phyloP scores from a whole-genome alignment of 1,284 basidiomycete species.

The Moesziomyces sp. region DNA sequence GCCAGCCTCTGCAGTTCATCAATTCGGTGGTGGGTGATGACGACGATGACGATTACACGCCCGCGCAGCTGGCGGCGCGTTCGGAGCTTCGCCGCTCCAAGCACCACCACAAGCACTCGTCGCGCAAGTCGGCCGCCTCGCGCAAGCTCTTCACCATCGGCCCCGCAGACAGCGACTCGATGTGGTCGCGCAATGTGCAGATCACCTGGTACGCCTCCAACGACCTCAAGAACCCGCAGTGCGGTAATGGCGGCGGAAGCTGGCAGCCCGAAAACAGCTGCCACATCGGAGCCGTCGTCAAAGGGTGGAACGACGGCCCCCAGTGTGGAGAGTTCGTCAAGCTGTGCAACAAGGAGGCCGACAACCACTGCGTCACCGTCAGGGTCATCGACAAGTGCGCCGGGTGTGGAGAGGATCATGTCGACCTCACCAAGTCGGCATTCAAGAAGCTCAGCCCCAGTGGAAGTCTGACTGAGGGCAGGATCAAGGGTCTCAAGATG shows the following conservation, averaged over 20 bases:
- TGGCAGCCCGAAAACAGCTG: constrained; percentile 59
- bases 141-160: constrained; percentile 38
- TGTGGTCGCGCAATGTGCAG: constrained; percentile 39
- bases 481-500: constrained; percentile 55
- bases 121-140: constrained; percentile 7
- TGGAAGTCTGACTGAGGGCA: constrained; percentile 55
- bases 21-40: constrained; percentile 56
- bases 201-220: constrained; percentile 64
- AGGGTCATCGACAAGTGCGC: constrained; percentile 65
- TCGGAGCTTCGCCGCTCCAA: constrained; percentile 36
- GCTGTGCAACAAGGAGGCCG: constrained; percentile 56
- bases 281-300: constrained; percentile 62
- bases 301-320: constrained; percentile 50
- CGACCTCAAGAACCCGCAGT: constrained; percentile 61
- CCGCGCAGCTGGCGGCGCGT: constrained; percentile 37
- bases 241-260: constrained; percentile 52
- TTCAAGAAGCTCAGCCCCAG: constrained; percentile 59
- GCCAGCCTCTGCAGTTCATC: constrained; percentile 48
- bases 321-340: constrained; percentile 65
- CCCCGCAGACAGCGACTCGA: constrained; percentile 18
- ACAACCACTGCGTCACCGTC: constrained; percentile 49
- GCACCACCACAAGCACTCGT: constrained; percentile 42
- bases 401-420: constrained; percentile 53
- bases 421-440: constrained; percentile 63
- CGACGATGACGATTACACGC: constrained; percentile 48